Percentiles rank a stretch among this genome's conserved stretches.
phyloP scores from a whole-genome alignment of 129 eudicot genomes.

The Chrysanthemum makinoi region DNA sequence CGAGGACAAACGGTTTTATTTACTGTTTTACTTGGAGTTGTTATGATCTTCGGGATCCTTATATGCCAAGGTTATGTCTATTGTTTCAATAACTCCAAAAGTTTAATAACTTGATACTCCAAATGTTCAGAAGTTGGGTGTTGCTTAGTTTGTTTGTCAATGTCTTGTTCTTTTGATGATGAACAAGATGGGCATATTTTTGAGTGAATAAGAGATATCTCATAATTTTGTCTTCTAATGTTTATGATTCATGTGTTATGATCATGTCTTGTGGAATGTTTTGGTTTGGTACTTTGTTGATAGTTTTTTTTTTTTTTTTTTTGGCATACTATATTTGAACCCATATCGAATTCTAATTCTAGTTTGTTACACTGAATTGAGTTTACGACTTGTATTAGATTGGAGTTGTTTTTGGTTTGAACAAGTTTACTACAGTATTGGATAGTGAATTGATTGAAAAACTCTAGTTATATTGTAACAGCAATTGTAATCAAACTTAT shows the following conservation, averaged over 20 bases:
- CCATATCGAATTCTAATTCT: too few species aligned
- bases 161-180: conserved; percentile 11
- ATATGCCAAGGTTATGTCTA: conserved; percentile 18
- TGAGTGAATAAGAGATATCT: conserved; percentile 28
- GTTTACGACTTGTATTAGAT: too few species aligned
- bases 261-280: neutral
- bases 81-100: conserved; percentile 19
- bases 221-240: neutral
- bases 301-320: too few species aligned
- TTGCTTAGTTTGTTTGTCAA: neutral
- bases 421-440: too few species aligned
- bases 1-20: conserved; percentile 21
- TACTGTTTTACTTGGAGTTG: conserved; percentile 26
- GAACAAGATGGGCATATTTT: conserved; percentile 23
- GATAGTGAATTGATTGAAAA: too few species aligned
- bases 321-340: too few species aligned
- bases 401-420: too few species aligned
- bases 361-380: too few species aligned
- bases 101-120: conserved; percentile 32
- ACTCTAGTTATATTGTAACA: too few species aligned
- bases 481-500: too few species aligned
- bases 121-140: conserved; percentile 20
- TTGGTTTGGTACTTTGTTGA: neutral
- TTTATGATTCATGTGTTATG: neutral
- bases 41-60: conserved; percentile 9